Evolutionary conservation across 331 rosid genomes (phyloP), one percentile per base, ranked within the genome.

Genomic region (Cucumis variabilis): DNA sequence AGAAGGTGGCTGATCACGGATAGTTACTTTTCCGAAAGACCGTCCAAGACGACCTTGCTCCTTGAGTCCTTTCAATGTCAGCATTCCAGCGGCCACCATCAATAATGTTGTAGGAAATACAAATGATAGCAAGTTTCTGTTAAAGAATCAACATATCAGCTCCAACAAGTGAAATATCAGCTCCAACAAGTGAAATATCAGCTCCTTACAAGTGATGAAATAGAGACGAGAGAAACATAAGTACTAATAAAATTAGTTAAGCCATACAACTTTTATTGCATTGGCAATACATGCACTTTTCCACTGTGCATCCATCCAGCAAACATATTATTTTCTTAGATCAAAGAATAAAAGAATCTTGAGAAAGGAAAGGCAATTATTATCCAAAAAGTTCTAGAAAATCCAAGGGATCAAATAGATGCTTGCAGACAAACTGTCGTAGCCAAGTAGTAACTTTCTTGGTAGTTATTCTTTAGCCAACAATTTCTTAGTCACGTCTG

Each of bases 11-110:
- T 97, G 99, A 88, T 97, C 98, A 62, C 88, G 94, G 84, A 97
- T 94, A 8, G 91, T 96, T 84, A 97, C 95, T 90, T 88, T 88
- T 78, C 98, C 98, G 67, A 97, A 97, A 88, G 93, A 91, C 68
- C 99, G 92, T 67, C 99, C 98, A 79, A 97, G 96, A 88, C 99
- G 98, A 62, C 99, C 99, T 93, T 97, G 99, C 91, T 95, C 96
- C 93, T 89, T 97, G 63, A 97, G 95, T 87, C 98, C 93, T 93
- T 96, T 94, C 74, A 97, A 79, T 75, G 95, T 93, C 85, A 95
- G 94, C 98, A 97, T 93, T 75, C 93, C 94, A 87, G 93, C 93
- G 28, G 98, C 98, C 91, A 88, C 78, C 86, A 90, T 88, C 74
- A 95, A 90, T 93, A 97, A 88, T 90, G 88, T 88, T 14, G 88